Conservation (phyloP, 306 rosid genomes). For the Trifolium subterraneum region DNA sequence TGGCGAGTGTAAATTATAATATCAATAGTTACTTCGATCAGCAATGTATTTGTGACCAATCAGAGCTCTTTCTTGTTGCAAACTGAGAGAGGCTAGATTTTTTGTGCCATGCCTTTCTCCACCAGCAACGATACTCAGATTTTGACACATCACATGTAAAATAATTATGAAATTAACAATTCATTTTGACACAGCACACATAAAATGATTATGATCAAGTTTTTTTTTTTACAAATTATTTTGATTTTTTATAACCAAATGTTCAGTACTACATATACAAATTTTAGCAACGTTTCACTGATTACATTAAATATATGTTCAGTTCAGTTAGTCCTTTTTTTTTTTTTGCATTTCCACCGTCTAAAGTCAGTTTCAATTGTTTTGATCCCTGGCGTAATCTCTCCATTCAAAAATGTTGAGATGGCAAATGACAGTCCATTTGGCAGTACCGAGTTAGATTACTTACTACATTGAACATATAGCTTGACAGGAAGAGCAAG, state of each 20-base stretch:
- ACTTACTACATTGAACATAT: too few species aligned
- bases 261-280: neutral
- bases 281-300: too few species aligned
- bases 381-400: too few species aligned
- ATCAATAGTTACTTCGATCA: constrained; percentile 29
- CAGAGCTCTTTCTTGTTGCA: constrained; percentile 34
- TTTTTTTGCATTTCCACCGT: too few species aligned
- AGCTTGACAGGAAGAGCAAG: neutral
- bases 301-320: neutral
- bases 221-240: neutral
- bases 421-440: neutral
- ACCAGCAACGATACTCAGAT: neutral
- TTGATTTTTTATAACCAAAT: neutral
- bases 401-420: neutral
- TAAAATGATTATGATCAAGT: neutral
- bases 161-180: neutral
- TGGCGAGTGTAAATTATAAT: constrained; percentile 50
- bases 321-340: neutral
- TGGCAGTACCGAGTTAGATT: too few species aligned
- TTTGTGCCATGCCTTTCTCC: neutral
- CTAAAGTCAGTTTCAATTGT: too few species aligned
- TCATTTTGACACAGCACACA: neutral
- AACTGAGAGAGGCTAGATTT: constrained; percentile 41
- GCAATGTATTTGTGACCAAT: constrained; percentile 39
- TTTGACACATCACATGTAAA: neutral